phyloP scores from a whole-genome alignment of 176 grass and related monocot species.

The Triticum timopheevii region DNA sequence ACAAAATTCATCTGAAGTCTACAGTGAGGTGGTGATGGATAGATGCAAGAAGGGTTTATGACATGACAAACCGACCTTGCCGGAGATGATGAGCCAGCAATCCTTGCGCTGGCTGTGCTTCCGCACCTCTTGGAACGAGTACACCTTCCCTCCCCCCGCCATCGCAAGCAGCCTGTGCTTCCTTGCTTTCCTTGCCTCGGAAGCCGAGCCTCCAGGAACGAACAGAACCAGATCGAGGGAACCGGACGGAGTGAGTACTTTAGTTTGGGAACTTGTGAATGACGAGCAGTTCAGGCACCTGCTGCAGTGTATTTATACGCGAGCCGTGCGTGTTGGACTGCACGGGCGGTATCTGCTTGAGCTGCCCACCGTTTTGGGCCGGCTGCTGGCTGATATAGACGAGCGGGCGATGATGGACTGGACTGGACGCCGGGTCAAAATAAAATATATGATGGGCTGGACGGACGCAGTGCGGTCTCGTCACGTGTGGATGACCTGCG shows the following conservation, averaged over 20 bases:
- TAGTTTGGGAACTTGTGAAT: too few relatives aligned
- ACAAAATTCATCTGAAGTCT: neutral
- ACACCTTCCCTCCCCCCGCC: conserved; percentile 51
- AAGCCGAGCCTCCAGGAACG: neutral
- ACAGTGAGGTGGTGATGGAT: neutral
- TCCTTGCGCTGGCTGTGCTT: conserved; percentile 61
- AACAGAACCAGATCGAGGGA: neutral
- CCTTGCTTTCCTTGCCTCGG: neutral
- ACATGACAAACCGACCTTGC: conserved; percentile 61
- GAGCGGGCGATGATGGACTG: too few relatives aligned
- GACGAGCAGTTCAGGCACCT: too few relatives aligned
- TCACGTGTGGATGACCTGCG: neutral
- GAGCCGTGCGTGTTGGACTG: too few relatives aligned
- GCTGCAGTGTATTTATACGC: too few relatives aligned
- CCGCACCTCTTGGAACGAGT: conserved; percentile 64
- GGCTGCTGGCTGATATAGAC: too few relatives aligned
- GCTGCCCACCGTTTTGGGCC: too few relatives aligned
- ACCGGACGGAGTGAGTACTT: too few relatives aligned
- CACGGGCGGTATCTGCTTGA: too few relatives aligned
- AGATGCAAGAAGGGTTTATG: neutral
- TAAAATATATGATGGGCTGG: too few relatives aligned
- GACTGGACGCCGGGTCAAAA: too few relatives aligned
- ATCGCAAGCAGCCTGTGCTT: neutral
- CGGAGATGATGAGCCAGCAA: conserved; percentile 82
- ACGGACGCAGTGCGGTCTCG: neutral